Conservation (phyloP, 768 basidiomycete genomes). For the Asterophora lycoperdoides region DNA sequence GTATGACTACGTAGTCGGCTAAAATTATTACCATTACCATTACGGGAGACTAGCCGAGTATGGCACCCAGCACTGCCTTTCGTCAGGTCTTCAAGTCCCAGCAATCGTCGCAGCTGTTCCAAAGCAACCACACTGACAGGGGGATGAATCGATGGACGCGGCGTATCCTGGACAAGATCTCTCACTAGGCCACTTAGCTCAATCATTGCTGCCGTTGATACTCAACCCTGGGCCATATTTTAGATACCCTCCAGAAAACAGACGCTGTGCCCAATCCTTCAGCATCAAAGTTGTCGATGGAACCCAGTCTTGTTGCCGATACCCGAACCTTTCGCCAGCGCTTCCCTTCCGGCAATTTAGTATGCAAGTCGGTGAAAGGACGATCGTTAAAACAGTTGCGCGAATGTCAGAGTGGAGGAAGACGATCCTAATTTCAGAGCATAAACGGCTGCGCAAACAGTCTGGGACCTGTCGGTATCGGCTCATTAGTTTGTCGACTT, state of each 20-base stretch:
- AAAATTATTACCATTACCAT: too few relatives aligned
- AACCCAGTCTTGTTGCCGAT: constrained; percentile 48
- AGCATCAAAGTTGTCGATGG: constrained; percentile 45
- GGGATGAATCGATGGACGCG: constrained; percentile 40
- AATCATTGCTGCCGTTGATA: background rate
- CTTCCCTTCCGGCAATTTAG: constrained; percentile 53
- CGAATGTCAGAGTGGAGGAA: constrained; percentile 73
- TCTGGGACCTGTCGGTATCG: constrained; percentile 63
- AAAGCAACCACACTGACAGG: constrained; percentile 30
- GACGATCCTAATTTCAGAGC: constrained; percentile 62
- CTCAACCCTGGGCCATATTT: constrained; percentile 35
- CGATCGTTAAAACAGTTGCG: constrained; percentile 56
- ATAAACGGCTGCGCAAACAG: constrained; percentile 66
- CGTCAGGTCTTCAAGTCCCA: constrained; percentile 72
- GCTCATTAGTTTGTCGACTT: background rate
- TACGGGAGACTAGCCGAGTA: constrained; percentile 64
- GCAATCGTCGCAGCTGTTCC: constrained; percentile 59
- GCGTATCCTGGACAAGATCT: constrained; percentile 66
- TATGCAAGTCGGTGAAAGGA: constrained; percentile 58
- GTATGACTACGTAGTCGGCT: too few relatives aligned
- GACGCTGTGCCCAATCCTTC: constrained; percentile 49
- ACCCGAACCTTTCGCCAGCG: constrained; percentile 50
- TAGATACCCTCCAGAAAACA: constrained; percentile 53
- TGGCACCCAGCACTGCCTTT: constrained; percentile 60
- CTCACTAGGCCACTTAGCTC: constrained; percentile 60